Evolutionary conservation across 2,329 filamentous ascomycete species (phyloP), one percentile per base, ranked within the genome.

Genomic region (Ascochyta rabiei): DNA sequence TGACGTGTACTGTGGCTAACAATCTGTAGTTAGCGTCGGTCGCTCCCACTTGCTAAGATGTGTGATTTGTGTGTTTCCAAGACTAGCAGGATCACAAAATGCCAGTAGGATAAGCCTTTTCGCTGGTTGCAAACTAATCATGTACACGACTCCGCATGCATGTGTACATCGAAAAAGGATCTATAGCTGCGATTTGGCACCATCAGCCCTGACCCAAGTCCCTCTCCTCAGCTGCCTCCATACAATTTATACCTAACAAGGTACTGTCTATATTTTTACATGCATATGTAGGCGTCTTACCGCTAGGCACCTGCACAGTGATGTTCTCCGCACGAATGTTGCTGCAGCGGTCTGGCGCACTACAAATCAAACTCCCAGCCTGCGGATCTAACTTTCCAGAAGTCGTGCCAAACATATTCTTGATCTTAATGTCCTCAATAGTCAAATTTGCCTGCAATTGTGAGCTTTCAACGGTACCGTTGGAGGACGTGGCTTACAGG

Each of bases 341-440:
- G 18, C 50, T 44, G 51, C 55, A 58, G 30, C 81, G 81, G 43
- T 72, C 69, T 1, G 59, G 53, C 18, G 64, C 69, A 43, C 66
- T 69, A 60, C 73, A 75, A 12, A 73, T 66, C 7, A 75, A 61
- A 35, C 69, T 71, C 19, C 71, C 72, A 23, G 61, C 66, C 26
- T 72, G 63, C 5, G 70, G 69, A 9, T 66, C 59, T 38, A 66
- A 65, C 40, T 67, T 68, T 9, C 35, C 55, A 44, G 65, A 73
- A 1, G 82, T 83, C 4, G 75, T 80, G 0, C 83, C 83, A 31
- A 72, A 70, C 62, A 86, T 79, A 48, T 84, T 80, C 50, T 75
- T 80, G 63, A 85, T 82, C 21, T 76, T 68, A 38, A 85, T 72
- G 51, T 84, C 77, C n/a, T 56, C 47, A n/a, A 56, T 46, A 5